Percentiles rank a stretch among this genome's conserved stretches.
Conservation (phyloP, 495 filamentous ascomycete genomes). For the Tetracladium setigerum region DNA sequence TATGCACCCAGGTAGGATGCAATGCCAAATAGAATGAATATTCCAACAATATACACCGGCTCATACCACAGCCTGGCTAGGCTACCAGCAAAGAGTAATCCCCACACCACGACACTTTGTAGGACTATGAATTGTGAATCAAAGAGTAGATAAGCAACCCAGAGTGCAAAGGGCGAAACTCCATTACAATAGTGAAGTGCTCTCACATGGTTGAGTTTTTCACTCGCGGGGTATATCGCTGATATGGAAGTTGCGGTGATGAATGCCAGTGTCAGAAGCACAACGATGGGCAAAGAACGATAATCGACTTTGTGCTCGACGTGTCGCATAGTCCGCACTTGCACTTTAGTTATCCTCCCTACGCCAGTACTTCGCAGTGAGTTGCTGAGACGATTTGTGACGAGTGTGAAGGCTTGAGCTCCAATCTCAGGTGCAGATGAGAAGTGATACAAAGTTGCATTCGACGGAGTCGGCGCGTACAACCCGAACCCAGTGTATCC, state of each 20-base stretch:
- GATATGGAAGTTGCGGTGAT: conserved; percentile 8
- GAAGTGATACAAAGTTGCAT: neutral
- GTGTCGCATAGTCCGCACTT: conserved; percentile 5
- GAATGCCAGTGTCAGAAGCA: conserved; percentile 10
- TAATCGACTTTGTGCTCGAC: conserved; percentile 2
- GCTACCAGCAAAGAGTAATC: conserved; percentile 9
- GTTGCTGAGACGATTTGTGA: conserved; percentile 15
- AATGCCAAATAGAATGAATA: conserved; percentile 18
- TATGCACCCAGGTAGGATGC: conserved; percentile 17
- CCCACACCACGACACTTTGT: conserved; percentile 15
- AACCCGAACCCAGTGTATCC: conserved; percentile 1
- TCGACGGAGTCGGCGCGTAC: conserved; percentile 12
- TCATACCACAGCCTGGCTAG: conserved; percentile 9
- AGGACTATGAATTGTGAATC: conserved; percentile 20
- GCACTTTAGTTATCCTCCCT: neutral
- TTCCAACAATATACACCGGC: conserved; percentile 12
- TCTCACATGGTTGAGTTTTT: conserved; percentile 14
- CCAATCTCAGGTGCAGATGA: neutral
- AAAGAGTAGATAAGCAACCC: conserved; percentile 17
- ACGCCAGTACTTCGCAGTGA: conserved; percentile 1
- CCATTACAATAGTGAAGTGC: conserved; percentile 19
- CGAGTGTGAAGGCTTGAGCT: conserved; percentile 1
- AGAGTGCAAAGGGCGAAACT: conserved; percentile 15
- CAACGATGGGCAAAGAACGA: conserved; percentile 6
- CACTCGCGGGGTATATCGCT: conserved; percentile 16